Conservation (phyloP, 2,329 filamentous ascomycete species). For the Tricladium varicosporioides region DNA sequence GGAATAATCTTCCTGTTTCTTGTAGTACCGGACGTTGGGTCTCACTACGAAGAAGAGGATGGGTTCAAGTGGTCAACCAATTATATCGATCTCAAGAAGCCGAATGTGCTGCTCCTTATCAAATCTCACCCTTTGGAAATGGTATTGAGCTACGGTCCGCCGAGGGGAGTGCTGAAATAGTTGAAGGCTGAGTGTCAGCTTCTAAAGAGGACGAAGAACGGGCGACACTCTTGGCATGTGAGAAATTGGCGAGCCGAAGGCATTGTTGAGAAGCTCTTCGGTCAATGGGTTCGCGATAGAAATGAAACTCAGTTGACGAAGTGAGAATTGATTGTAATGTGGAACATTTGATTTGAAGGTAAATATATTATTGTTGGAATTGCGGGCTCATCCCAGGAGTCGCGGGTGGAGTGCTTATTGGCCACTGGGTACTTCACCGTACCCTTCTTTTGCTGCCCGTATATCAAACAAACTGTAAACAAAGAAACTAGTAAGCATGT, state of each 20-base stretch:
- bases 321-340: too few relatives aligned
- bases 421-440: too few relatives aligned
- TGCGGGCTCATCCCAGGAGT: too few relatives aligned
- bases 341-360: too few relatives aligned
- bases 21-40: slow-evolving; percentile 3
- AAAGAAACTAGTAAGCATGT: too few relatives aligned
- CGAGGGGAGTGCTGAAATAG: slow-evolving; percentile 38
- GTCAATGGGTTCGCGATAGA: neutral
- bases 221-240: slow-evolving; percentile 27
- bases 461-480: too few relatives aligned
- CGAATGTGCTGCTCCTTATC: slow-evolving; percentile 33
- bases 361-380: too few relatives aligned
- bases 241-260: neutral
- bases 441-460: too few relatives aligned
- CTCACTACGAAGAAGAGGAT: slow-evolving; percentile 12
- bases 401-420: too few relatives aligned
- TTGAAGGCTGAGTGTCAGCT: slow-evolving; percentile 33
- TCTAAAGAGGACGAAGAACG: slow-evolving; percentile 32
- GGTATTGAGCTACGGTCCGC: slow-evolving; percentile 41
- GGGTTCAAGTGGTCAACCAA: slow-evolving; percentile 25
- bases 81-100: slow-evolving; percentile 13
- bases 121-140: slow-evolving; percentile 48
- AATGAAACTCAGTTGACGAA: neutral
- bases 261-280: neutral
- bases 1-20: slow-evolving; percentile 3